These are phyloP conservation scores for Lyophyllum atratum DNA, from an alignment of 768 basidiomycete genomes.

Conservation along the genomic window DNA sequence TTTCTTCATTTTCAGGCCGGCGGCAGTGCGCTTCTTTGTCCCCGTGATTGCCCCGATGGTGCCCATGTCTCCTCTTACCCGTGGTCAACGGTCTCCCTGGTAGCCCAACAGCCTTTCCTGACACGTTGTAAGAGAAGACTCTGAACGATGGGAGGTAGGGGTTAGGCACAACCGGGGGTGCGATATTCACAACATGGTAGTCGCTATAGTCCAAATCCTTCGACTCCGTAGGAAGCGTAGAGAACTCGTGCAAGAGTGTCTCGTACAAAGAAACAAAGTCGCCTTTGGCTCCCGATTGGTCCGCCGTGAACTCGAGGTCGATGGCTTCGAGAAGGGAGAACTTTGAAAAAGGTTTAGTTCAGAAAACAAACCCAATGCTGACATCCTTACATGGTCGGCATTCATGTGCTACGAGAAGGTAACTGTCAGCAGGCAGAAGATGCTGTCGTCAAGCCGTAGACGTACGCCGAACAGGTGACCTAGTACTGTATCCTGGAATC, in stretches of 20 bases:
- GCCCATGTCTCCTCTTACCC: slow-evolving; percentile 45
- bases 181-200: slow-evolving; percentile 78
- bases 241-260: slow-evolving; percentile 65
- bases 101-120: slow-evolving; percentile 28
- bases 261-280: slow-evolving; percentile 48
- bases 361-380: slow-evolving; percentile 4
- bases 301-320: slow-evolving; percentile 49
- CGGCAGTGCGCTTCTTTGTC: slow-evolving; percentile 49
- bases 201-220: slow-evolving; percentile 58
- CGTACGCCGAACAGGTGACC: slow-evolving; percentile 84
- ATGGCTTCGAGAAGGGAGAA: slow-evolving; percentile 58
- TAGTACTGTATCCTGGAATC: slow-evolving; percentile 86
- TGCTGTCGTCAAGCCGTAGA: slow-evolving; percentile 15
- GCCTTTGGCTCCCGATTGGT: slow-evolving; percentile 11
- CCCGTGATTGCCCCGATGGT: slow-evolving; percentile 46
- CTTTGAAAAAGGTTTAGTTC: slow-evolving; percentile 30
- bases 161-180: slow-evolving; percentile 85
- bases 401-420: slow-evolving; percentile 69
- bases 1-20: slow-evolving; percentile 51
- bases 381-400: slow-evolving; percentile 63
- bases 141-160: slow-evolving; percentile 81
- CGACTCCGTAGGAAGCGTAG: slow-evolving; percentile 53
- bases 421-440: slow-evolving; percentile 30
- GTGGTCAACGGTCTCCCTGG: slow-evolving; percentile 25
- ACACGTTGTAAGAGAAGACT: slow-evolving; percentile 80